A percentile compares a stretch with the other conserved stretches of the same genome.
phyloP scores from a whole-genome alignment of 352 stramenopile species.

The Aphanomyces cochlioides region DNA sequence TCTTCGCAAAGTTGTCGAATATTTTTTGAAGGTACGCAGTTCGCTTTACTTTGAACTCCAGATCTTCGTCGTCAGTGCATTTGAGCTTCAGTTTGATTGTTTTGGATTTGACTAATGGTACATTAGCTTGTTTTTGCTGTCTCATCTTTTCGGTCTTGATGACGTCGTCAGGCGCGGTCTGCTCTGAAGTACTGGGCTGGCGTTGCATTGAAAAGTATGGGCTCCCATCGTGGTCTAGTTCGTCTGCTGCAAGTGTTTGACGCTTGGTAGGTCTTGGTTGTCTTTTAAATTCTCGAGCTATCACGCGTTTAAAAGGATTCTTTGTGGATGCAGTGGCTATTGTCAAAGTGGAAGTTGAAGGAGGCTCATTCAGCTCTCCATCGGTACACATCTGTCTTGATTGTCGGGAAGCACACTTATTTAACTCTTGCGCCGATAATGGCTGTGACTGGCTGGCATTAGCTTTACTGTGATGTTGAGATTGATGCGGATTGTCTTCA shows the following conservation, averaged over 20 bases:
- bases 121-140: background rate
- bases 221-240: no score
- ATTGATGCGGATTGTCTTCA: no score
- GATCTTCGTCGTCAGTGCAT: constrained; percentile 10
- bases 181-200: no score
- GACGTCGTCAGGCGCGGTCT: no score
- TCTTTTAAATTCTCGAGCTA: background rate
- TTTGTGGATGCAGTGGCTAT: background rate
- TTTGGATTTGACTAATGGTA: background rate
- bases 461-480: no score
- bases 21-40: constrained; percentile 1
- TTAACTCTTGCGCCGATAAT: no score
- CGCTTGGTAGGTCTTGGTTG: background rate
- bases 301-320: background rate
- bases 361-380: background rate
- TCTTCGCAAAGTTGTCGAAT: constrained; percentile 19
- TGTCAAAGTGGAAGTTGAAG: background rate
- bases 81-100: background rate
- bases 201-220: no score
- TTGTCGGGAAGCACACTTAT: no score
- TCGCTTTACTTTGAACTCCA: constrained; percentile 12
- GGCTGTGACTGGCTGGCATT: no score
- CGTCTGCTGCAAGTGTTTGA: no score
- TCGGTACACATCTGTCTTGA: no score
- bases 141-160: no score